Evolutionary conservation across 1,139 yeast species (phyloP).

Genomic region (Debaryomyces nepalensis): DNA sequence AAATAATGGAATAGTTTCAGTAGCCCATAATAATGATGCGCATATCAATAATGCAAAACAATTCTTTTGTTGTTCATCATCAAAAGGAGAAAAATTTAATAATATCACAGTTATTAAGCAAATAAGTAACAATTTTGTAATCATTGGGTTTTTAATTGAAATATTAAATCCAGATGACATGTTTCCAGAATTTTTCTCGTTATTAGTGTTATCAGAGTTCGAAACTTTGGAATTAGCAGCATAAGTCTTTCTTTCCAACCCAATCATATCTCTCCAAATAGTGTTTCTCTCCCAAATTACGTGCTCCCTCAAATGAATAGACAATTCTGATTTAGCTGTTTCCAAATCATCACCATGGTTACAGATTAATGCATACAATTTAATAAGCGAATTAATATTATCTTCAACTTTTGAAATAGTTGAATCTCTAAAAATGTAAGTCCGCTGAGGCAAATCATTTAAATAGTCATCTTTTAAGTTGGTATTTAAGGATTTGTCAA

Average conservation of each 20-base stretch:
- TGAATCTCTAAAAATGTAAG: constrained; percentile 39
- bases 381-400: constrained; percentile 40
- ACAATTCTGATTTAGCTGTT: constrained; percentile 52
- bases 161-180: constrained; percentile 37
- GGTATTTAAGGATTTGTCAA: constrained; percentile 63
- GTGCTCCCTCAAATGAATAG: constrained; percentile 68
- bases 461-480: constrained; percentile 44
- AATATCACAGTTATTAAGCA: constrained; percentile 50
- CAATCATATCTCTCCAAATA: constrained; percentile 83
- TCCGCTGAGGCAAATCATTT: constrained; percentile 32
- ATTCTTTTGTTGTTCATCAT: constrained; percentile 61
- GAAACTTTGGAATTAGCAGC: constrained; percentile 40
- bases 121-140: constrained; percentile 53
- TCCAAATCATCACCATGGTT: constrained; percentile 48
- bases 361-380: constrained; percentile 48
- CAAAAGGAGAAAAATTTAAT: constrained; percentile 58
- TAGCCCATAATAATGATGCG: constrained; percentile 76
- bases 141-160: constrained; percentile 44
- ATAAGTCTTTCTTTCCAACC: constrained; percentile 69
- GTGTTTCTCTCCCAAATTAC: constrained; percentile 79
- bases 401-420: constrained; percentile 53
- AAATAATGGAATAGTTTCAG: constrained; percentile 72
- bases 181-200: constrained; percentile 20
- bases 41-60: constrained; percentile 72
- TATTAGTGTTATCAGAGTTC: constrained; percentile 17